These are phyloP conservation scores for Starmerella apis DNA, from an alignment of 805 yeast genomes.

Conservation along the genomic window DNA sequence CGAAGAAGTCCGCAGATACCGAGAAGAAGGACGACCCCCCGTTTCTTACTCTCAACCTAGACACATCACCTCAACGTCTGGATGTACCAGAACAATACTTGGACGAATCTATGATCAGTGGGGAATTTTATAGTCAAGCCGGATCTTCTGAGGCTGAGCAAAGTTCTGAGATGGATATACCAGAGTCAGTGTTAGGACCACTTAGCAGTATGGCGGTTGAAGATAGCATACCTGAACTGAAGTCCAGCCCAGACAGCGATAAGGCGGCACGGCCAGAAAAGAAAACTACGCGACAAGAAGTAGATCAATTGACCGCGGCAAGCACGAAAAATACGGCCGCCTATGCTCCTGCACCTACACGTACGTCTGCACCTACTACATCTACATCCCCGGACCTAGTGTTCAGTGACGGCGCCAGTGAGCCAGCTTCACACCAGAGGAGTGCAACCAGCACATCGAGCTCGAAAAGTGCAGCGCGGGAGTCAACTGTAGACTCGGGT, in stretches of 20 bases:
- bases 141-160: neutral
- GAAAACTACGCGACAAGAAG: neutral
- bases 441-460: neutral
- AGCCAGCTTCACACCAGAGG: neutral
- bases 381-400: neutral
- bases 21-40: constrained; percentile 9
- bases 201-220: neutral
- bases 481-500: neutral
- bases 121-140: constrained; percentile 1
- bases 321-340: neutral
- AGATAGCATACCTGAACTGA: neutral
- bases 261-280: neutral
- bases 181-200: neutral
- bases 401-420: neutral
- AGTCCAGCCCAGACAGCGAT: neutral
- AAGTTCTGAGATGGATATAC: neutral
- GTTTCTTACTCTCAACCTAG: constrained; percentile 18
- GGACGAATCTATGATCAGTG: constrained; percentile 1
- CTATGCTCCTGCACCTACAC: neutral
- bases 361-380: neutral
- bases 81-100: constrained; percentile 13
- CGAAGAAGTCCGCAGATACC: neutral
- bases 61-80: constrained; percentile 6
- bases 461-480: constrained; percentile 6
- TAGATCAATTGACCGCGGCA: neutral